phyloP scores from a whole-genome alignment of 768 basidiomycete genomes.

The Coprinellus micaceus region DNA sequence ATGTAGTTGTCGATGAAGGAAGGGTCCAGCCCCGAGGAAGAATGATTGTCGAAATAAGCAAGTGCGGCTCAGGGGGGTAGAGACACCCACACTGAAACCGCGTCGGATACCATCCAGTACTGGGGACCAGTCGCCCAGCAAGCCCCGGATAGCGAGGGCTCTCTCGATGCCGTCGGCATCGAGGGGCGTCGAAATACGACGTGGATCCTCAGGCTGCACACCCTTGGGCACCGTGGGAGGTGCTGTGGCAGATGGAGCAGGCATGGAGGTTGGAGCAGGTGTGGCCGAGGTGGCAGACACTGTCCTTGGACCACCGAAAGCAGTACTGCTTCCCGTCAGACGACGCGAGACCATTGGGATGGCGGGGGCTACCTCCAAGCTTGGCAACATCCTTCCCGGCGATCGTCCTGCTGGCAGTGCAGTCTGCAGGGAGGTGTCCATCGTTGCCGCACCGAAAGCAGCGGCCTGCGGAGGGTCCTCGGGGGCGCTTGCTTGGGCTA shows the following conservation, averaged over 20 bases:
- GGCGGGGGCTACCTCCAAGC: too few species aligned
- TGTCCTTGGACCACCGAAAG: too few species aligned
- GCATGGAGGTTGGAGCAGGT: too few species aligned
- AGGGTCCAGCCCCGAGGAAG: slow-evolving; percentile 24
- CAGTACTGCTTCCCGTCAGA: too few species aligned
- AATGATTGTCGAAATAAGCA: slow-evolving; percentile 31
- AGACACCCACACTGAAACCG: slow-evolving; percentile 35
- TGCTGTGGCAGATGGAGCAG: neutral
- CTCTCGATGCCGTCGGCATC: slow-evolving; percentile 30
- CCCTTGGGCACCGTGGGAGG: slow-evolving; percentile 25
- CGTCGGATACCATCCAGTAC: slow-evolving; percentile 27
- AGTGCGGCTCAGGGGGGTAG: slow-evolving; percentile 11
- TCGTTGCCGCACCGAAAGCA: too few species aligned
- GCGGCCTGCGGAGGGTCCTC: too few species aligned
- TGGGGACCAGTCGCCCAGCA: slow-evolving; percentile 22
- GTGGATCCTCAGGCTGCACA: slow-evolving; percentile 22
- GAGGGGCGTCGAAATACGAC: slow-evolving; percentile 14
- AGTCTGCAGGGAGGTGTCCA: too few species aligned
- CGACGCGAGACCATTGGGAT: too few species aligned
- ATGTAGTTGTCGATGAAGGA: slow-evolving; percentile 33
- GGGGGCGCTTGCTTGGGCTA: too few species aligned
- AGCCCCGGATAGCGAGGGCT: slow-evolving; percentile 17
- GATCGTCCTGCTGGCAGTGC: too few species aligned
- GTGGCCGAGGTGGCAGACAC: too few species aligned
- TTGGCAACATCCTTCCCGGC: too few species aligned